Percentiles rank a stretch among this genome's conserved stretches.
phyloP scores from a whole-genome alignment of 306 rosid species.

The Prinsepia uniflora region DNA sequence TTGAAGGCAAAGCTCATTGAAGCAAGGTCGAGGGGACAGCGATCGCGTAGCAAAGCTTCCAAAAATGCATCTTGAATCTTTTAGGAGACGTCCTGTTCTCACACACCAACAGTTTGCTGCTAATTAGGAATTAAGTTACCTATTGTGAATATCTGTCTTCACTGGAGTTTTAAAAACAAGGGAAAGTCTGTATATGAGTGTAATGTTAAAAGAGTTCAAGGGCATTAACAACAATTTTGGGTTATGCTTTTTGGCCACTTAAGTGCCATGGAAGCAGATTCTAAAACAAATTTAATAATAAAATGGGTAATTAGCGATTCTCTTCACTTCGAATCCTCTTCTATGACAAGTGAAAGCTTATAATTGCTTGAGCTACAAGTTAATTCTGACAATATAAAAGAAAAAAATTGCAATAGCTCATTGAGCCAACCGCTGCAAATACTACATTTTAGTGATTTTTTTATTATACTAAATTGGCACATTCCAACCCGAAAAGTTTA shows the following conservation, averaged over 20 bases:
- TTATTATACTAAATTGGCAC: slow-evolving; percentile 20
- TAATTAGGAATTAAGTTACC: slow-evolving; percentile 15
- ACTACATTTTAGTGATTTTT: too few relatives aligned
- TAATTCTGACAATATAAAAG: too few relatives aligned
- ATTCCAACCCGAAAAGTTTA: too few relatives aligned
- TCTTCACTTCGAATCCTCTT: not conserved
- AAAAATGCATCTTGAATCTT: slow-evolving; percentile 44
- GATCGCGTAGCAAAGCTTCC: slow-evolving; percentile 60
- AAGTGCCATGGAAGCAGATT: not conserved
- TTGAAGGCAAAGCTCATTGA: slow-evolving; percentile 92
- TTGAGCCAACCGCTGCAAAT: too few relatives aligned
- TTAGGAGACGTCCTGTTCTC: too few relatives aligned
- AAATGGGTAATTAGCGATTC: not conserved
- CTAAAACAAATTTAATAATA: too few relatives aligned
- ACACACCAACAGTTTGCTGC: not conserved
- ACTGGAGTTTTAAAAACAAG: slow-evolving; percentile 17
- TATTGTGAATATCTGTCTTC: slow-evolving; percentile 27
- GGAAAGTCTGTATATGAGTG: slow-evolving; percentile 35
- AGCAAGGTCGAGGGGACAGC: slow-evolving; percentile 83
- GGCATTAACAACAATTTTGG: slow-evolving; percentile 26
- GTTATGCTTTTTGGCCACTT: not conserved
- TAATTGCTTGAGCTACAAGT: too few relatives aligned
- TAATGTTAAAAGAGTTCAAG: slow-evolving; percentile 21
- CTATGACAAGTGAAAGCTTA: too few relatives aligned
- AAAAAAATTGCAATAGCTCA: too few relatives aligned